Base-by-base conservation (phyloP, 257 asterid genomes). In the Haberlea rhodopensis region DNA sequence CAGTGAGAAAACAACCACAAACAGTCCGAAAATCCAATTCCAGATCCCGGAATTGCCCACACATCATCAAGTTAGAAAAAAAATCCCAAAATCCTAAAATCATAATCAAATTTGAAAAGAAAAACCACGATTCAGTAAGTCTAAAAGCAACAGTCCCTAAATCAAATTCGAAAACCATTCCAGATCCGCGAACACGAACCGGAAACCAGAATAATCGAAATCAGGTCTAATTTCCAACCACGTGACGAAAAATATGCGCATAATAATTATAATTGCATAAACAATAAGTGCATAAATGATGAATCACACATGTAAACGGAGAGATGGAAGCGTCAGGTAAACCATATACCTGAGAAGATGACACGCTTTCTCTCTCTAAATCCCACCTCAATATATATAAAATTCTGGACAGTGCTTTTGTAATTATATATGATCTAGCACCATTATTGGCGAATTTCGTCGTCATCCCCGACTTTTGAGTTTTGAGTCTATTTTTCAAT, bases 291-390 rank as follows among this genome's bases (percentile, higher is more conserved):
- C 48, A n/a, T n/a, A n/a, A n/a, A n/a, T n/a, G n/a, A 13, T 13
- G 48, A 40, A 54, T 21, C n/a, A 24, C 64, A 23, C 29, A 34
- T 19, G 25, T 31, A 15, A 16, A 10, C 3, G 10, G 5, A 63
- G 32, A 34, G n/a, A 27, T 5, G 5, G 6, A 6, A 24, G 29
- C 1, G n/a, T 37, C 7, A 16, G n/a, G 40, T 5, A 23, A 13
- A 24, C 6, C 4, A 24, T 13, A 16, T 71, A 80, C 82, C 82
- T 62, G 73, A 52, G 66, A 78, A 34, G 82, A 76, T 71, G 80
- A 80, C 80, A 60, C 74, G 23, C 54, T 73, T 15, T 76, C 81
- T 67, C 78, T 76, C 71, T 73, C 78, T 37, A n/a, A 11, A 5
- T 29, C 45, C 57, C 43, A 63, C 51, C 74, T 57, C 63, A 46